Percentiles rank a stretch among this genome's conserved stretches.
These are phyloP conservation scores for Coleophoma crateriformis DNA, from an alignment of 2,329 filamentous ascomycete genomes.

Conservation along the genomic window DNA sequence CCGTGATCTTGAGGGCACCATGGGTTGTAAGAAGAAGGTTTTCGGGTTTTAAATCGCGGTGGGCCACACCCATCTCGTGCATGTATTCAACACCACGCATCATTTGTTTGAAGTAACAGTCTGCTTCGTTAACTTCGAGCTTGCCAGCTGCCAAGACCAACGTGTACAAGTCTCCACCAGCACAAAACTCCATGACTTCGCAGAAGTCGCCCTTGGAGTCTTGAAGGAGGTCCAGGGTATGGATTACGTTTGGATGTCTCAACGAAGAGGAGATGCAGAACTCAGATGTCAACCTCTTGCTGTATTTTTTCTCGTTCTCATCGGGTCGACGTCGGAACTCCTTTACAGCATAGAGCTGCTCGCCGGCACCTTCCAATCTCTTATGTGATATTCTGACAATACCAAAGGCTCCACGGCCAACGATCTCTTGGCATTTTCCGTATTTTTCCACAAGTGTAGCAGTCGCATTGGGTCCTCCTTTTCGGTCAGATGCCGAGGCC, in stretches of 20 bases:
- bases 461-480: conserved; percentile 66
- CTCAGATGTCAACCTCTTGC: conserved; percentile 92
- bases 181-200: conserved; percentile 99
- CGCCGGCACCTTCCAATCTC: conserved; percentile 71
- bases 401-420: conserved; percentile 92
- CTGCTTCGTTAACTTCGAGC: conserved; percentile 85
- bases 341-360: conserved; percentile 95
- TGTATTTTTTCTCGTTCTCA: conserved; percentile 95
- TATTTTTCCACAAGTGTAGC: conserved; percentile 91
- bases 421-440: conserved; percentile 95
- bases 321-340: conserved; percentile 93
- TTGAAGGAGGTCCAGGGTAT: conserved; percentile 90
- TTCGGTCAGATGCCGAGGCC: conserved; percentile 67
- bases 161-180: conserved; percentile 92
- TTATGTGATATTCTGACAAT: conserved; percentile 98
- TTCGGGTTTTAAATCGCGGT: conserved; percentile 94
- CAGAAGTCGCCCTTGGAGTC: conserved; percentile 97
- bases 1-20: conserved; percentile 92
- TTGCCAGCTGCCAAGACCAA: conserved; percentile 87
- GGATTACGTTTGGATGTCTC: conserved; percentile 95
- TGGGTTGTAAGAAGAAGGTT: conserved; percentile 91
- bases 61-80: conserved; percentile 98
- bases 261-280: conserved; percentile 98
- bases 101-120: conserved; percentile 98
- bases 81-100: conserved; percentile 99